Evolutionary conservation across 306 rosid species (phyloP).

Genomic region (Gleditsia sinensis): DNA sequence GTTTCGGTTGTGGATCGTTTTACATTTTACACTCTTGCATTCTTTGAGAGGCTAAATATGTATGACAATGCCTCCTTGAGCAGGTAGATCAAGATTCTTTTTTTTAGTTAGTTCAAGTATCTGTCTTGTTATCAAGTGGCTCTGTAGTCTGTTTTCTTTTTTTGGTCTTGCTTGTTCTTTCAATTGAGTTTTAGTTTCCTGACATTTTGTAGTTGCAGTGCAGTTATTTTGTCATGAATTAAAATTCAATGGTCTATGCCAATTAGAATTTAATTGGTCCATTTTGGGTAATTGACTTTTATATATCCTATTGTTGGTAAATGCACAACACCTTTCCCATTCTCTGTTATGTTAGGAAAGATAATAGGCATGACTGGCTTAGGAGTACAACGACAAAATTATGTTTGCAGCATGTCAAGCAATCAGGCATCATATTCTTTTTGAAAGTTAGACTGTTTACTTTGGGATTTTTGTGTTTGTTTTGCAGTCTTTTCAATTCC

Average conservation of each 20-base stretch:
- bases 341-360: constrained; percentile 17
- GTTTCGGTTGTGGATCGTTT: constrained; percentile 98
- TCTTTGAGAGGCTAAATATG: constrained; percentile 93
- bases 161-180: constrained; percentile 27
- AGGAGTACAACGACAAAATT: background rate
- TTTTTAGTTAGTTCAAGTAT: background rate
- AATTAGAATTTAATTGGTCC: constrained; percentile 6
- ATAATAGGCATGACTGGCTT: background rate
- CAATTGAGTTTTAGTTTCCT: constrained; percentile 28
- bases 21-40: constrained; percentile 88
- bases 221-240: background rate
- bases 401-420: constrained; percentile 22
- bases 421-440: constrained; percentile 18
- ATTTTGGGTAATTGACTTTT: background rate
- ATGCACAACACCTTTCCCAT: constrained; percentile 5
- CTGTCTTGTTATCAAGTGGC: background rate
- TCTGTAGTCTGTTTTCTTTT: background rate
- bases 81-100: constrained; percentile 51
- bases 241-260: background rate
- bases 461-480: constrained; percentile 18
- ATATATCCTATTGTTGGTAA: constrained; percentile 2
- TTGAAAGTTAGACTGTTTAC: constrained; percentile 26
- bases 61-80: constrained; percentile 89
- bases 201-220: background rate
- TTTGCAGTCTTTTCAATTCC: constrained; percentile 84